Percentiles rank a stretch among this genome's conserved stretches.
phyloP scores from a whole-genome alignment of 495 filamentous ascomycete genomes.

The Trichoderma virens region DNA sequence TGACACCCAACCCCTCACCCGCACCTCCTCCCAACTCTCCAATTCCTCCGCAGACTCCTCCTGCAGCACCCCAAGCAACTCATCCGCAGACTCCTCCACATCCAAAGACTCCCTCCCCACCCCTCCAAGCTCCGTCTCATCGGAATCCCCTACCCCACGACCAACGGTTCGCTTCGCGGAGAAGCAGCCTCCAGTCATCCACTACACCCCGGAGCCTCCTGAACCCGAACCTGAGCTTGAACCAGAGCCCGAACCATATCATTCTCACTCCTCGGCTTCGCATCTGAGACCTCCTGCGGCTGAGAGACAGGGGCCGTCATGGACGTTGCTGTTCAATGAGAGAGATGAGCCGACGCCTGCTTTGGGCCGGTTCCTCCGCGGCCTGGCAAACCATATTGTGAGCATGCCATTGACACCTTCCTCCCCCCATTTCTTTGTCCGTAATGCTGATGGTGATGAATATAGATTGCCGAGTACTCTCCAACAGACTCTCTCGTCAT shows the following conservation, averaged over 20 bases:
- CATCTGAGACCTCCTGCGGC: background rate
- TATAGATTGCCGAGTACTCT: conserved; percentile 67
- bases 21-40: background rate
- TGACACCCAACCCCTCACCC: background rate
- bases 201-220: background rate
- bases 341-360: conserved; percentile 57
- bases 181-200: background rate
- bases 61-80: background rate
- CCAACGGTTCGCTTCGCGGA: background rate
- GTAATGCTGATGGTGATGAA: conserved; percentile 18
- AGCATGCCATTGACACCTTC: conserved; percentile 18
- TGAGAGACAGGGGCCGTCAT: conserved; percentile 35
- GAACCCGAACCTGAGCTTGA: background rate
- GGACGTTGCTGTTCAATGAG: conserved; percentile 70
- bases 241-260: background rate
- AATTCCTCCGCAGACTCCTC: background rate
- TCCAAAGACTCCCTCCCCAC: background rate
- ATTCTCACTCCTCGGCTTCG: background rate
- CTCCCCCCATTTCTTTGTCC: background rate
- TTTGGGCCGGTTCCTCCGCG: conserved; percentile 64
- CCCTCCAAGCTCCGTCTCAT: background rate
- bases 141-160: background rate
- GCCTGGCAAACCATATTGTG: conserved; percentile 74
- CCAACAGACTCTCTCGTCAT: conserved; percentile 73
- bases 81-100: background rate